Percentiles rank a stretch among this genome's conserved stretches.
These are phyloP conservation scores for Emericellopsis cladophorae DNA, from an alignment of 2,329 filamentous ascomycete species.

Conservation along the genomic window DNA sequence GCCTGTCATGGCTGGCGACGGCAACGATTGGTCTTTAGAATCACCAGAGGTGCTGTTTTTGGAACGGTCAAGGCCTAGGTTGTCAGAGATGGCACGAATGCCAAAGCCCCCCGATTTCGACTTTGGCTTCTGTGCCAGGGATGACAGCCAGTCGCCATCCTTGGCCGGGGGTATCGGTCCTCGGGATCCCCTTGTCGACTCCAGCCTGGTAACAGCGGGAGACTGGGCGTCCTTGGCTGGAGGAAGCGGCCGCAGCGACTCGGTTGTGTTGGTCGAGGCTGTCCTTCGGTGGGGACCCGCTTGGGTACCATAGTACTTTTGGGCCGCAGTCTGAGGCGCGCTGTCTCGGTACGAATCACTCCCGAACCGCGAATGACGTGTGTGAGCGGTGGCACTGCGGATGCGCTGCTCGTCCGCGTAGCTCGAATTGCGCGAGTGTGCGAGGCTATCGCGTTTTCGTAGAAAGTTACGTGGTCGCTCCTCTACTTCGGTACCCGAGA, in stretches of 20 bases:
- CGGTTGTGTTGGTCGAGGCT: slow-evolving; percentile 45
- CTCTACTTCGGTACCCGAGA: slow-evolving; percentile 79
- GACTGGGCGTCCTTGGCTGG: slow-evolving; percentile 40
- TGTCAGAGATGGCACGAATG: slow-evolving; percentile 77
- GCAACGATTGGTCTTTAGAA: slow-evolving; percentile 36
- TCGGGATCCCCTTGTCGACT: slow-evolving; percentile 21
- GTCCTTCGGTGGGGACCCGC: slow-evolving; percentile 41
- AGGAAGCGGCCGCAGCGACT: slow-evolving; percentile 37
- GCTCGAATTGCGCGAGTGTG: slow-evolving; percentile 60
- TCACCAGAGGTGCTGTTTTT: slow-evolving; percentile 1
- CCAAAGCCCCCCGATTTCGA: slow-evolving; percentile 45
- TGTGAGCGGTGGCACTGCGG: slow-evolving; percentile 51
- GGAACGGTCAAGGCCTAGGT: slow-evolving; percentile 20
- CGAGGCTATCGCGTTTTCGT: slow-evolving; percentile 58
- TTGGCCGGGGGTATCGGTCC: slow-evolving; percentile 2
- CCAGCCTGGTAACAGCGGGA: slow-evolving; percentile 49
- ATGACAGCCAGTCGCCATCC: slow-evolving; percentile 39
- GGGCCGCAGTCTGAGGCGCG: slow-evolving; percentile 46
- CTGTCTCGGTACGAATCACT: slow-evolving; percentile 65
- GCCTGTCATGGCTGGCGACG: slow-evolving; percentile 62
- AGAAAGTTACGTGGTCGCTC: slow-evolving; percentile 64
- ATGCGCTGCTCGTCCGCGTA: slow-evolving; percentile 63
- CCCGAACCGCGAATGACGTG: slow-evolving; percentile 64
- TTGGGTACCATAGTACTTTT: slow-evolving; percentile 55
- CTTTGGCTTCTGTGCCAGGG: slow-evolving; percentile 34